Evolutionary conservation across 257 asterid species (phyloP), one percentile per base, ranked within the genome.

Genomic region (Petrea volubilis): DNA sequence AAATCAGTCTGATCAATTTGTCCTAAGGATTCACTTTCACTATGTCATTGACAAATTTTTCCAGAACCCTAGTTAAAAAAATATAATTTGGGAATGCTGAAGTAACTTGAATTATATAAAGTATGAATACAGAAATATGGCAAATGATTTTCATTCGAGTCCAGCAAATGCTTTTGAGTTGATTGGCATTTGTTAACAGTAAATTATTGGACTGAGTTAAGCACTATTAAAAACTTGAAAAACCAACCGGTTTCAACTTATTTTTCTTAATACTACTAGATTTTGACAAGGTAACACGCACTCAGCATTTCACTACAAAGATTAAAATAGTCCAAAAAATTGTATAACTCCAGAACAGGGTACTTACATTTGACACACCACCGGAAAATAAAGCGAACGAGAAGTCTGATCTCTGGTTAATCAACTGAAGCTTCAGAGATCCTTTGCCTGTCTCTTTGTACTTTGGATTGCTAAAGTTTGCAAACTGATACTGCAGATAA

Each of bases 321-420:
- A 14, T 17, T 2, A 11, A 36, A 71, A 20, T 29, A 20, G 55
- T 44, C 13, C 1, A n/a, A 17, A 28, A 17, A 67, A 28, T 44
- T 14, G 24, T 27, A 58, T 18, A 56, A 60, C 18, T 53, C 23
- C 40, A 24, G 14, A 52, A 51, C 53, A 69, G 64, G 46, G 13
- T 47, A 50, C 77, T 2, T 83, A 91, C 99, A 67, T 81, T 88
- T 51, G 86, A 82, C 57, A 91, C 70, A 68, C 96, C 99, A 64
- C 97, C 98, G 68, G 98, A 85, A 87, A 94, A 91, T 58, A 91
- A 73, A 51, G 90, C 98, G 53, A 91, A 86, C 6, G 97, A 88
- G 80, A 72, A 89, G 73, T 94, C 91, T n/a, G 96, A 88, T 91
- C 99, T 85, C 83, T 94, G 99, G 67, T 91, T 94, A 76, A 94